These are phyloP conservation scores for Trichoderma erinaceum DNA, from an alignment of 495 filamentous ascomycete genomes.

Conservation along the genomic window DNA sequence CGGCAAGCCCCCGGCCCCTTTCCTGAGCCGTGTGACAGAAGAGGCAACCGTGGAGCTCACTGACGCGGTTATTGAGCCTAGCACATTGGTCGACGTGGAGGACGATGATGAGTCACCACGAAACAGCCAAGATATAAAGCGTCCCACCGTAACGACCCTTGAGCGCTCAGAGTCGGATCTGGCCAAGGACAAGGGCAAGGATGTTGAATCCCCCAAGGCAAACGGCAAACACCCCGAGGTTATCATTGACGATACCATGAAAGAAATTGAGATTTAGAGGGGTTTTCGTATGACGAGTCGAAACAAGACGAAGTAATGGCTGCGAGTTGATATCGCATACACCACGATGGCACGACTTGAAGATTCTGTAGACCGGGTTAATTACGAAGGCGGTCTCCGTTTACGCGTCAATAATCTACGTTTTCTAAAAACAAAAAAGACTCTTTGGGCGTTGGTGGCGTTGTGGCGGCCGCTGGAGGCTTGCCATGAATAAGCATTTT, in stretches of 20 bases:
- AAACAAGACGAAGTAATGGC: background rate
- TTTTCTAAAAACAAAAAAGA: conserved; percentile 1
- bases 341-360: conserved; percentile 10
- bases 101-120: conserved; percentile 32
- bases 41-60: conserved; percentile 30
- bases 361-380: background rate
- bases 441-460: conserved; percentile 12
- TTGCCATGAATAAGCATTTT: conserved; percentile 10
- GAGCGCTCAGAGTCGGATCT: conserved; percentile 24
- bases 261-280: conserved; percentile 51
- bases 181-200: conserved; percentile 24
- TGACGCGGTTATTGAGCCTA: conserved; percentile 24
- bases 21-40: conserved; percentile 48
- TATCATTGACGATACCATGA: conserved; percentile 45
- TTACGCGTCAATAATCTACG: conserved; percentile 12
- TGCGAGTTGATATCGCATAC: conserved; percentile 8
- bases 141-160: conserved; percentile 22
- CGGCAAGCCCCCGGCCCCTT: conserved; percentile 32
- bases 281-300: background rate
- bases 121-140: conserved; percentile 39
- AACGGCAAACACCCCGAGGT: conserved; percentile 29
- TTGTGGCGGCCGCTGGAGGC: conserved; percentile 10
- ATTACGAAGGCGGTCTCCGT: conserved; percentile 5
- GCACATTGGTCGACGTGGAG: conserved; percentile 46
- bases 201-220: background rate